phyloP scores from a whole-genome alignment of 2,329 filamentous ascomycete species.

The Pyricularia pennisetigena region DNA sequence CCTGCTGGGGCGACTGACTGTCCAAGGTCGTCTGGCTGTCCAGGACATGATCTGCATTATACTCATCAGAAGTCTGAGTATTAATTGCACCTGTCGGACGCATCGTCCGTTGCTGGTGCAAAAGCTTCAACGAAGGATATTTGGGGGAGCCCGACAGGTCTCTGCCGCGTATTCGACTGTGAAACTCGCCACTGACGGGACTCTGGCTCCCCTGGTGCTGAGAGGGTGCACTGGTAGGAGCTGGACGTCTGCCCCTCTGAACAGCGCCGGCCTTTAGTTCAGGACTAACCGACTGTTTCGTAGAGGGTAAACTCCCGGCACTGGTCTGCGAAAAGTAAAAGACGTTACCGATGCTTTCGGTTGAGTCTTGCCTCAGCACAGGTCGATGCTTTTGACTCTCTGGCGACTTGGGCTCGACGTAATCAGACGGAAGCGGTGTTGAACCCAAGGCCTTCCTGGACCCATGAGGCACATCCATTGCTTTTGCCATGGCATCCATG shows the following conservation, averaged over 20 bases:
- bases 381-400: slow-evolving; percentile 16
- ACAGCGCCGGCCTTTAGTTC: not conserved
- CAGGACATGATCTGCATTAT: slow-evolving; percentile 17
- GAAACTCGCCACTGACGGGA: slow-evolving; percentile 26
- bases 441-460: slow-evolving; percentile 15
- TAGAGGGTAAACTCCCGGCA: slow-evolving; percentile 11
- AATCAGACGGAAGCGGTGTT: slow-evolving; percentile 23
- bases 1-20: slow-evolving; percentile 11
- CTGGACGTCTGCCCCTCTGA: not conserved
- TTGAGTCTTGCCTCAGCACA: slow-evolving; percentile 40
- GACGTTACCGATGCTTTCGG: slow-evolving; percentile 47
- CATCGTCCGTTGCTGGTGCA: slow-evolving; percentile 10
- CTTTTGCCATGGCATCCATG: slow-evolving; percentile 39
- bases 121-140: not conserved
- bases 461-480: slow-evolving; percentile 41
- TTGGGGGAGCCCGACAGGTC: slow-evolving; percentile 15
- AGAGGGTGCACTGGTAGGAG: slow-evolving; percentile 1
- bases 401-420: slow-evolving; percentile 20
- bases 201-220: slow-evolving; percentile 9
- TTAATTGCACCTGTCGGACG: slow-evolving; percentile 14
- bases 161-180: slow-evolving; percentile 34
- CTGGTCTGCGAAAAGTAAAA: slow-evolving; percentile 44
- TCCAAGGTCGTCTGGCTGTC: slow-evolving; percentile 34
- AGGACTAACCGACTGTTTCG: not conserved
- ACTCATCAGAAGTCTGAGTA: slow-evolving; percentile 17